Conservation (phyloP, 306 rosid species). For the Prunus fruticosa region DNA sequence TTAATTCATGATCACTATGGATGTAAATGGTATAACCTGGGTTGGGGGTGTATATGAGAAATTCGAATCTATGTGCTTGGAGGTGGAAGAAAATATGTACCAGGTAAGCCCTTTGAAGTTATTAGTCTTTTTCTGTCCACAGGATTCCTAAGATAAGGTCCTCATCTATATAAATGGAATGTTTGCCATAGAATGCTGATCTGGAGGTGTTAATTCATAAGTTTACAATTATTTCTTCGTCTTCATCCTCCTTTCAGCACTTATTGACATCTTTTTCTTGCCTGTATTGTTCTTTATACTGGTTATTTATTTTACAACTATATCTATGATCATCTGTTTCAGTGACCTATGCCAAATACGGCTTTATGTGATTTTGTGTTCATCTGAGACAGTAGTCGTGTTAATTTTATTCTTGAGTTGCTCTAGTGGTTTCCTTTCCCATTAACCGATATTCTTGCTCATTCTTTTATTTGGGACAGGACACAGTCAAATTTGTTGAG, state of each 20-base stretch:
- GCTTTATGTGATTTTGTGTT: conserved; percentile 10
- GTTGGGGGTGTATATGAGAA: conserved; percentile 64
- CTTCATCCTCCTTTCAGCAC: not conserved
- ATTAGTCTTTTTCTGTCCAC: conserved; percentile 14
- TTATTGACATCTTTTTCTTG: conserved; percentile 7
- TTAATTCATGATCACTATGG: conserved; percentile 45
- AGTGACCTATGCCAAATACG: conserved; percentile 1
- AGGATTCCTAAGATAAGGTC: not conserved
- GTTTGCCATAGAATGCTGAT: not conserved
- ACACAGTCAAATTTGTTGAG: conserved; percentile 70
- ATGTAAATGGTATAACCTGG: conserved; percentile 68
- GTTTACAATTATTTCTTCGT: not conserved
- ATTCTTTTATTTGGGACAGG: conserved; percentile 43
- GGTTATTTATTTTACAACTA: not conserved
- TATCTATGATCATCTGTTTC: conserved; percentile 3
- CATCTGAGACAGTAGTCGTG: not conserved
- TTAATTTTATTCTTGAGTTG: not conserved
- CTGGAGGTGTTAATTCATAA: not conserved
- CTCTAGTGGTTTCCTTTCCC: conserved; percentile 2
- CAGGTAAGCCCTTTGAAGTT: conserved; percentile 50
- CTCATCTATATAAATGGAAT: not conserved
- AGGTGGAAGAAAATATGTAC: conserved; percentile 64
- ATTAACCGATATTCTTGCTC: conserved; percentile 7
- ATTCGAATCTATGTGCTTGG: conserved; percentile 79
- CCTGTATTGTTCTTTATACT: conserved; percentile 5